A percentile compares a stretch with the other conserved stretches of the same genome.
Conservation (phyloP, 805 yeast genomes). For the Candida sithepensis region DNA sequence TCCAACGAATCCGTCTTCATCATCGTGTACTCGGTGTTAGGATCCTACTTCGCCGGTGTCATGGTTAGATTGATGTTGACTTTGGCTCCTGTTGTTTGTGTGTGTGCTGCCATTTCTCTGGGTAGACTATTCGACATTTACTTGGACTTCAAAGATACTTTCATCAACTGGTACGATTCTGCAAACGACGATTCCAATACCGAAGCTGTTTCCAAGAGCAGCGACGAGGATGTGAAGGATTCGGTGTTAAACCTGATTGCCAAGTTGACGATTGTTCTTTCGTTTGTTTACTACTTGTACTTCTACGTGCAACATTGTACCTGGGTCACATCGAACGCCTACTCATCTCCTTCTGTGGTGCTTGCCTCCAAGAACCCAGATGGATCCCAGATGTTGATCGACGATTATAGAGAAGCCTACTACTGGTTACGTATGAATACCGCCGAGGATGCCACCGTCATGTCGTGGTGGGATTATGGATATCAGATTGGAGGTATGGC, state of each 20-base stretch:
- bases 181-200: conserved; percentile 10
- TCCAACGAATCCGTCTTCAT: conserved; percentile 90
- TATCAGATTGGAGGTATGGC: conserved; percentile 99
- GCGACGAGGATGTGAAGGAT: conserved; percentile 8
- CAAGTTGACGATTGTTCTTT: conserved; percentile 55
- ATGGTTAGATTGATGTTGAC: conserved; percentile 98
- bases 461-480: conserved; percentile 99
- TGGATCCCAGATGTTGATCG: conserved; percentile 81
- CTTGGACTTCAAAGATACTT: conserved; percentile 47
- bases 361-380: conserved; percentile 79
- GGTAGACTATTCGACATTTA: conserved; percentile 83
- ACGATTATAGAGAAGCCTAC: conserved; percentile 97
- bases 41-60: conserved; percentile 97
- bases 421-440: conserved; percentile 99
- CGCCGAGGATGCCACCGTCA: conserved; percentile 89
- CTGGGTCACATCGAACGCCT: conserved; percentile 94
- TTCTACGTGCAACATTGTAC: conserved; percentile 92
- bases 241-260: conserved; percentile 41
- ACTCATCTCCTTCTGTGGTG: conserved; percentile 97
- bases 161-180: conserved; percentile 9
- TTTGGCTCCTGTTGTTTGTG: conserved; percentile 93
- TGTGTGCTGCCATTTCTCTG: conserved; percentile 83
- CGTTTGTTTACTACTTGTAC: conserved; percentile 71
- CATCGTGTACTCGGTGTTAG: conserved; percentile 86
- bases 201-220: conserved; percentile 20